Percentiles rank a stretch among this genome's conserved stretches.
These are phyloP conservation scores for Fusarium sp. DNA, from an alignment of 2,329 filamentous ascomycete species.

Conservation along the genomic window DNA sequence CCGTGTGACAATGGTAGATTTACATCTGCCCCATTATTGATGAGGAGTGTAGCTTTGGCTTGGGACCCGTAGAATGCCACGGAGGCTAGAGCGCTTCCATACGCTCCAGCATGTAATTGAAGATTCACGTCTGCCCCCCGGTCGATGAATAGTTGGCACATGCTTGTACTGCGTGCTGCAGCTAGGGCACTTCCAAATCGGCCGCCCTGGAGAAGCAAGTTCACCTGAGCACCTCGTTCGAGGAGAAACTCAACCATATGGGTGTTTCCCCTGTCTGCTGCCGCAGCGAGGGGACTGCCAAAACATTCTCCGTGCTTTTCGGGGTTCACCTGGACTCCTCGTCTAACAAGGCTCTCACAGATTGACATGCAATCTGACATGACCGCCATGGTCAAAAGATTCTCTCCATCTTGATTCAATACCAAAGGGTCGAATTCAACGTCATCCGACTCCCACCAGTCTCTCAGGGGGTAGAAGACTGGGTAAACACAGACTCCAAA, in stretches of 20 bases:
- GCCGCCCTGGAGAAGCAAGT: neutral
- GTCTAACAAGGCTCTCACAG: neutral
- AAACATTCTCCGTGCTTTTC: neutral
- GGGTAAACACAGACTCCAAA: neutral
- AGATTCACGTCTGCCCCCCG: neutral
- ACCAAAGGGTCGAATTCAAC: neutral
- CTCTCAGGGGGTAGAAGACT: neutral
- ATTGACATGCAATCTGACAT: neutral
- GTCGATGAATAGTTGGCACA: neutral
- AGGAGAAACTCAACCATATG: neutral
- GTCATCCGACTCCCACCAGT: neutral
- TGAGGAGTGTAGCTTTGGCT: neutral
- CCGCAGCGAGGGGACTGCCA: neutral
- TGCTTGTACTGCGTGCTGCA: neutral
- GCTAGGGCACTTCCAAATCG: neutral
- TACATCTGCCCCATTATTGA: neutral
- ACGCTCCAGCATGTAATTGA: neutral
- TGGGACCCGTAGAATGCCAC: neutral
- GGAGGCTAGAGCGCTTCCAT: neutral
- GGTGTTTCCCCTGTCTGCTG: rapidly evolving
- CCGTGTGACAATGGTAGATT: neutral
- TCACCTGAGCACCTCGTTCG: neutral
- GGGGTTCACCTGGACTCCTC: neutral
- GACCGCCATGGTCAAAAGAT: neutral
- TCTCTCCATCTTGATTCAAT: neutral